phyloP scores from a whole-genome alignment of 257 asterid species.

The Jacaranda copaia region DNA sequence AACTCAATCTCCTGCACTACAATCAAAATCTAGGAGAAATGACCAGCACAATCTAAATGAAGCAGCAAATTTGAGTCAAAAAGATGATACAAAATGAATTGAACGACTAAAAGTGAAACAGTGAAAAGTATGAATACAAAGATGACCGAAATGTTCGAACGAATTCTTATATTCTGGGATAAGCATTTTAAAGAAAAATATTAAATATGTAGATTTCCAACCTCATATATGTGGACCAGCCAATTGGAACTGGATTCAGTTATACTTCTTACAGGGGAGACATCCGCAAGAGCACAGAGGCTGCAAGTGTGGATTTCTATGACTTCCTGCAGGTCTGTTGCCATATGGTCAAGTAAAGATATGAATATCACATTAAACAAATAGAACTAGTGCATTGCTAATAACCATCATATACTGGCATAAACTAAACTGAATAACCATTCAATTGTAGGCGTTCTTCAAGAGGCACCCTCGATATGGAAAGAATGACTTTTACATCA shows the following conservation, averaged over 20 bases:
- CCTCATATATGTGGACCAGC: conserved; percentile 45
- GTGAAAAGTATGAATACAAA: no score
- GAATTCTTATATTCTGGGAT: no score
- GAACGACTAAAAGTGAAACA: no score
- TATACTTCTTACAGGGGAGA: conserved; percentile 22
- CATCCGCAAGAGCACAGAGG: conserved; percentile 29
- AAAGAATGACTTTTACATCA: conserved; percentile 51
- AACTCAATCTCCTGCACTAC: neutral
- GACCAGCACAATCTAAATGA: no score
- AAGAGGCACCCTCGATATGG: conserved; percentile 34
- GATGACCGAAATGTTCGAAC: no score
- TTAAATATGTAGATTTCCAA: conserved; percentile 35
- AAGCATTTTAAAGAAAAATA: neutral
- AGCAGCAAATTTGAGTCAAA: no score
- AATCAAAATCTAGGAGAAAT: no score
- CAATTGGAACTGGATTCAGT: conserved; percentile 47
- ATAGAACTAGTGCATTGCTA: neutral
- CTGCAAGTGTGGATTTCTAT: conserved; percentile 37
- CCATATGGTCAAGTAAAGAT: neutral
- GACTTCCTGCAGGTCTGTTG: conserved; percentile 44
- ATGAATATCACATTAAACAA: neutral
- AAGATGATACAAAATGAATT: no score
- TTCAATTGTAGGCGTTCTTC: conserved; percentile 45
- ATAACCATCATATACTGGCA: neutral
- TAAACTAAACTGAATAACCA: conserved; percentile 7